Base-by-base conservation (phyloP, 1,139 yeast genomes). In the Saccharomyces hybrid region DNA sequence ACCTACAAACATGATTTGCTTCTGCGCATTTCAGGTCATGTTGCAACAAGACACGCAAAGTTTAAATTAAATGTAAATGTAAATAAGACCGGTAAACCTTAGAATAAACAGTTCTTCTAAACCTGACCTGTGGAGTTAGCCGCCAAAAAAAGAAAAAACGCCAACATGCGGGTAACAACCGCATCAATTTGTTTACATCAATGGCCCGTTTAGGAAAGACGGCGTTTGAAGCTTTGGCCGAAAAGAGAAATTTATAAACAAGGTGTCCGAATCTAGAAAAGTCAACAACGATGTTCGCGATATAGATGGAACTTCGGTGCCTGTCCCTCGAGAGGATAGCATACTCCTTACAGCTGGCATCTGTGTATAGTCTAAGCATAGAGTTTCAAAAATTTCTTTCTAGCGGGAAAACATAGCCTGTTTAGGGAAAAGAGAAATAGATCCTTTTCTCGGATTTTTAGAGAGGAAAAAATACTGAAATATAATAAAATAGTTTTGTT, bases 361-460 rank as follows among this genome's bases (percentile, higher is more conserved):
- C 48, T 50, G 23, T 20, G 23, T 32, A 20, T 16, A 38, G 38
- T 46, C 46, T 50, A 34, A 47, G 47, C 48, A 50, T 49, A 32
- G 27, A 14, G 48, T 47, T 27, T 25, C 16, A 25, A 14, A 14
- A 20, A 26, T 30, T 27, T 41, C 25, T 13, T 20, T 34, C 23
- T 27, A n/a, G 26, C 5, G 7, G 25, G 26, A 50, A 26, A 20
- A 32, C 13, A 28, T 48, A 52, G 26, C 57, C 55, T 54, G 50
- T 52, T 54, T 49, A 42, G 57, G 57, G 55, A 52, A 54, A 54
- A 54, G 55, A 50, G 55, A 52, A 54, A 54, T 54, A 54, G 53
- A 54, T 51, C 50, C 46, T 20, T 52, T 47, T 14, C 49, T 47
- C n/a, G 11, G 11, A 30, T 11, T 5, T 30, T 30, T 11, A 30